phyloP scores from a whole-genome alignment of 441 rosid species.

The Populus hybrid region DNA sequence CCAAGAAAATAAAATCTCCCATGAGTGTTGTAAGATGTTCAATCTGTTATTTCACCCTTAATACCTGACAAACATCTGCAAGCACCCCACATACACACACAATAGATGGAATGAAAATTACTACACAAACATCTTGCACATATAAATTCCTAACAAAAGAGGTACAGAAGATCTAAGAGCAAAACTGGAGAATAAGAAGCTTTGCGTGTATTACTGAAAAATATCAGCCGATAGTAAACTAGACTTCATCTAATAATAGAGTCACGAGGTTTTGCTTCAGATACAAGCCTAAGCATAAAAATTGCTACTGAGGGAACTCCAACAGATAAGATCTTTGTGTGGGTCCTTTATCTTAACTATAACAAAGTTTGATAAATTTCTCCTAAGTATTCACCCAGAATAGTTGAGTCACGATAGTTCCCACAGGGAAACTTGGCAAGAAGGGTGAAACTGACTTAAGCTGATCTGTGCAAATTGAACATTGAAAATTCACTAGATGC shows the following conservation, averaged over 20 bases:
- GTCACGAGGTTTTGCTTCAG: background rate
- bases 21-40: background rate
- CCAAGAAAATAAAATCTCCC: background rate
- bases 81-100: background rate
- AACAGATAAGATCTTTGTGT: background rate
- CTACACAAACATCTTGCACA: background rate
- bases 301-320: background rate
- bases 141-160: background rate
- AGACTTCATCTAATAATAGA: background rate
- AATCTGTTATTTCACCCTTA: background rate
- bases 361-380: background rate
- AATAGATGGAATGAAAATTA: background rate
- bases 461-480: background rate
- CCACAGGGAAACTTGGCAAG: background rate
- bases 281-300: background rate
- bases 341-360: background rate
- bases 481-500: background rate
- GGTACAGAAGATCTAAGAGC: background rate
- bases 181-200: background rate
- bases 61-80: background rate
- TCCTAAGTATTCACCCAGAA: background rate
- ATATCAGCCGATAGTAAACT: background rate
- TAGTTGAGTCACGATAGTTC: background rate
- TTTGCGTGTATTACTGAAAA: background rate
- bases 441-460: background rate